Percentiles rank a stretch among this genome's conserved stretches.
Evolutionary conservation across 805 yeast genomes (phyloP).

Genomic region (Kazachstania martiniae): DNA sequence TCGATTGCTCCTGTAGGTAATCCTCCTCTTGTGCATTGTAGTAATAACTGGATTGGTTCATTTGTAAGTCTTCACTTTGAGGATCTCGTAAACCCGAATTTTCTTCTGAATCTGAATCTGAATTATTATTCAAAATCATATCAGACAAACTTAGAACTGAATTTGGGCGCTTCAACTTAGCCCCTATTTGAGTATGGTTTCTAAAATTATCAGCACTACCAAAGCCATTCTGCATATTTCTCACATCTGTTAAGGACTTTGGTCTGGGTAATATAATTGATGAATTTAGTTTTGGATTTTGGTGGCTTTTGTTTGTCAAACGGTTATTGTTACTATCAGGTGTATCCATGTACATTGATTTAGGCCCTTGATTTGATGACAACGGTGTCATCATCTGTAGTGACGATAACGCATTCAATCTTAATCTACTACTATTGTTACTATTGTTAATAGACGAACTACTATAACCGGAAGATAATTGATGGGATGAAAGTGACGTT

Average conservation of each 20-base stretch:
- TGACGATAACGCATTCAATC: constrained; percentile 35
- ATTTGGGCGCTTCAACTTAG: background rate
- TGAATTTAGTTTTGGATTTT: constrained; percentile 6
- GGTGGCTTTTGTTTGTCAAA: background rate
- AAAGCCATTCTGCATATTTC: constrained; percentile 2
- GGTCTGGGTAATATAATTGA: constrained; percentile 15
- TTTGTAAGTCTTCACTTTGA: background rate
- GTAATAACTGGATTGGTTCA: constrained; percentile 4
- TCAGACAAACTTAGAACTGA: constrained; percentile 12
- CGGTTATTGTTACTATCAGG: background rate
- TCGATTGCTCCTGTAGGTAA: constrained; percentile 12
- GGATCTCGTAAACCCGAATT: constrained; percentile 8
- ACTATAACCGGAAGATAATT: background rate
- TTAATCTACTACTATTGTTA: constrained; percentile 10
- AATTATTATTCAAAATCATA: constrained; percentile 8
- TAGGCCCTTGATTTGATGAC: background rate
- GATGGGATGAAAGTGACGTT: constrained; percentile 1
- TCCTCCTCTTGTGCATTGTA: constrained; percentile 10
- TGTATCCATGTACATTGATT: constrained; percentile 8
- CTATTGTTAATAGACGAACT: constrained; percentile 1
- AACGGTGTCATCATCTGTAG: constrained; percentile 57
- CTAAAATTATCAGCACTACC: background rate
- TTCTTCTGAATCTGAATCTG: constrained; percentile 11
- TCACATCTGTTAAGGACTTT: constrained; percentile 16
- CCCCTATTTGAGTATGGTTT: background rate